phyloP scores from a whole-genome alignment of 2,329 filamentous ascomycete genomes.

The Penicillium thymicola region DNA sequence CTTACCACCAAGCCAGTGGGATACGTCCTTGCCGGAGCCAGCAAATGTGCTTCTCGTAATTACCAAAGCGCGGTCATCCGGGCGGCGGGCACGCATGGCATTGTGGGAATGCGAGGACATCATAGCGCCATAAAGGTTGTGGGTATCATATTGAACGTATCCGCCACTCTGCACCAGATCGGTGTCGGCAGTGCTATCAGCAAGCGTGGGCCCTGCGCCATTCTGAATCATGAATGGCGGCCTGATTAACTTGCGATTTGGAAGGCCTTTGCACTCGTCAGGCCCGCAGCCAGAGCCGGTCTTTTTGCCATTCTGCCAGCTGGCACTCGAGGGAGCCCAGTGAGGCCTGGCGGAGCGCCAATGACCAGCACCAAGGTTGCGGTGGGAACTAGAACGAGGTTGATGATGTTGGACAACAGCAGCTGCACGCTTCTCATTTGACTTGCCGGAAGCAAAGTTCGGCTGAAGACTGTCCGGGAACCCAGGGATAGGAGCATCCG shows the following conservation, averaged over 20 bases:
- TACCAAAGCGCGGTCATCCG: slow-evolving; percentile 62
- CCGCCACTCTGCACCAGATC: slow-evolving; percentile 63
- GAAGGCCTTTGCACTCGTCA: slow-evolving; percentile 38
- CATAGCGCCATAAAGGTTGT: slow-evolving; percentile 71
- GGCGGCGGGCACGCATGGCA: slow-evolving; percentile 56
- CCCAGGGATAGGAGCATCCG: slow-evolving; percentile 63
- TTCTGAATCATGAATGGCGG: slow-evolving; percentile 65
- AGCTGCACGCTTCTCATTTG: slow-evolving; percentile 2
- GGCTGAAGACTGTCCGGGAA: slow-evolving; percentile 68
- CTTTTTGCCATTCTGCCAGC: slow-evolving; percentile 35
- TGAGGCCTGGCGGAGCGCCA: slow-evolving; percentile 1
- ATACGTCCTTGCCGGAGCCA: slow-evolving; percentile 51
- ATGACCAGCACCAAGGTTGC: slow-evolving; percentile 9
- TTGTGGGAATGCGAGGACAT: slow-evolving; percentile 42
- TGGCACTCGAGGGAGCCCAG: background rate
- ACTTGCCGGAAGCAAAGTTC: slow-evolving; percentile 15
- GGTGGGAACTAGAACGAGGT: slow-evolving; percentile 2
- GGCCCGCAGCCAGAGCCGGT: slow-evolving; percentile 43
- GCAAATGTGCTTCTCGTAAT: slow-evolving; percentile 74
- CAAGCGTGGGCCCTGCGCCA: slow-evolving; percentile 47
- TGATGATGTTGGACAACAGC: slow-evolving; percentile 5
- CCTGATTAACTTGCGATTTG: slow-evolving; percentile 59
- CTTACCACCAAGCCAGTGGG: slow-evolving; percentile 11
- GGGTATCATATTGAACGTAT: slow-evolving; percentile 66
- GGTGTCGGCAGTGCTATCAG: slow-evolving; percentile 60